Conservation (phyloP, 2,329 filamentous ascomycete species). For the Colletotrichum echinochloae region DNA sequence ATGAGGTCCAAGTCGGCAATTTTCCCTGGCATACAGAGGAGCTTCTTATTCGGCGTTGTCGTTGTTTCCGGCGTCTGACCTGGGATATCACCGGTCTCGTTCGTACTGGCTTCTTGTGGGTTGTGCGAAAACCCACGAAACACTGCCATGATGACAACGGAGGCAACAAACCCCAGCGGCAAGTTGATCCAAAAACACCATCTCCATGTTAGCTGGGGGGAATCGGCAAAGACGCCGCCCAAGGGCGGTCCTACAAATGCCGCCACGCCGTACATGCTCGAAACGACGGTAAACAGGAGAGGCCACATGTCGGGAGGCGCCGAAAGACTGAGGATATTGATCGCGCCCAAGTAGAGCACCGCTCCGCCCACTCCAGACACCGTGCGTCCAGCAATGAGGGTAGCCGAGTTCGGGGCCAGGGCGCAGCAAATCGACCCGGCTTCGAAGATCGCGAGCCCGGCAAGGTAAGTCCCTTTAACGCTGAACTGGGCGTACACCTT, state of each 20-base stretch:
- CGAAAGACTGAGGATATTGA: not conserved
- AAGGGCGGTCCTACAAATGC: not conserved
- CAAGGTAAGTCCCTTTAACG: constrained; percentile 3
- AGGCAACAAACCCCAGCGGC: not conserved
- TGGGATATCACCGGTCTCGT: not conserved
- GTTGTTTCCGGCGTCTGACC: too few relatives aligned
- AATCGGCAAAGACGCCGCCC: not conserved
- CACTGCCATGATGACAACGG: constrained; percentile 40
- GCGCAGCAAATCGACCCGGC: constrained; percentile 65
- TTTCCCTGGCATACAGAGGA: not conserved
- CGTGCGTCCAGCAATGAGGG: not conserved
- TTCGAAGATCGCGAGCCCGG: constrained; percentile 56
- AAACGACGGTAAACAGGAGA: constrained; percentile 38
- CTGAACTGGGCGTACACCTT: not conserved
- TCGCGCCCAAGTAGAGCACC: not conserved
- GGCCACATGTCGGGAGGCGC: not conserved
- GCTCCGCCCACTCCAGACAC: not conserved
- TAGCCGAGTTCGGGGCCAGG: not conserved
- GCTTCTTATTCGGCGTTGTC: too few relatives aligned
- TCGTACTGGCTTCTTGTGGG: not conserved
- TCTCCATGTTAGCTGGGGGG: not conserved
- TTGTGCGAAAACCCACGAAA: constrained; percentile 53
- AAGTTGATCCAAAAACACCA: too few relatives aligned
- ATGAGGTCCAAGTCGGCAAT: constrained; percentile 20
- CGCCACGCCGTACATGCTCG: constrained; percentile 48